Conservation (phyloP, 2,329 filamentous ascomycete genomes). For the Trichoderma sp. region DNA sequence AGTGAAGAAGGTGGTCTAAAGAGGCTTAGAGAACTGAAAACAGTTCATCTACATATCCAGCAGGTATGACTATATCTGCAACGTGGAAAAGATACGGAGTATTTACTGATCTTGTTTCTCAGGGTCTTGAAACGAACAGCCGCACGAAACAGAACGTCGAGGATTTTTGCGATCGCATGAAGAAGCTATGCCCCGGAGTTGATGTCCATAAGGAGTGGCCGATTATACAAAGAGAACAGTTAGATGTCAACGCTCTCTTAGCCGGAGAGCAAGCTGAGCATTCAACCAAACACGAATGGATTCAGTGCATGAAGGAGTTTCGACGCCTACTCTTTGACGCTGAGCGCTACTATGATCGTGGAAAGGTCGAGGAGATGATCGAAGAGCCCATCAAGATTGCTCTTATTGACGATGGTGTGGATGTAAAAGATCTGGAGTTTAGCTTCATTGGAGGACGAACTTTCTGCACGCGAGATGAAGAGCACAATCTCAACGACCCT, state of each 20-base stretch:
- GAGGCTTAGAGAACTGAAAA: slow-evolving; percentile 26
- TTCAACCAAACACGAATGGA: slow-evolving; percentile 27
- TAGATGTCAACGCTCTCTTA: background rate
- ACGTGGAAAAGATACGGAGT: background rate
- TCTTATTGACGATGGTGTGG: slow-evolving; percentile 40
- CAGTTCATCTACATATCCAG: slow-evolving; percentile 26
- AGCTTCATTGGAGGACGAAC: slow-evolving; percentile 28
- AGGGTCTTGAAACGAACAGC: slow-evolving; percentile 22
- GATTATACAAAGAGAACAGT: slow-evolving; percentile 3
- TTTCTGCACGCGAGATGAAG: slow-evolving; percentile 26
- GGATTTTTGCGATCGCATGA: slow-evolving; percentile 21
- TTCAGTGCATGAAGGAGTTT: slow-evolving; percentile 29
- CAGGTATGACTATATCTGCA: background rate
- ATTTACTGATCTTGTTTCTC: background rate
- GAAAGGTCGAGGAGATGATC: slow-evolving; percentile 18
- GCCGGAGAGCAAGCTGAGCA: slow-evolving; percentile 18
- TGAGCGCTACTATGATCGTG: slow-evolving; percentile 16
- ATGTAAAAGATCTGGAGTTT: slow-evolving; percentile 29
- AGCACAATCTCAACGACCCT: slow-evolving; percentile 22
- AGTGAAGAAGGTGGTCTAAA: slow-evolving; percentile 28
- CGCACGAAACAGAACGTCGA: slow-evolving; percentile 22
- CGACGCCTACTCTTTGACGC: slow-evolving; percentile 24
- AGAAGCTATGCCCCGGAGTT: slow-evolving; percentile 18
- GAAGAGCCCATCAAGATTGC: slow-evolving; percentile 32
- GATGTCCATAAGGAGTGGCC: slow-evolving; percentile 17